A percentile compares a stretch with the other conserved stretches of the same genome.
Evolutionary conservation across 2,329 filamentous ascomycete genomes (phyloP).

Genomic region (Microdochium nivale): DNA sequence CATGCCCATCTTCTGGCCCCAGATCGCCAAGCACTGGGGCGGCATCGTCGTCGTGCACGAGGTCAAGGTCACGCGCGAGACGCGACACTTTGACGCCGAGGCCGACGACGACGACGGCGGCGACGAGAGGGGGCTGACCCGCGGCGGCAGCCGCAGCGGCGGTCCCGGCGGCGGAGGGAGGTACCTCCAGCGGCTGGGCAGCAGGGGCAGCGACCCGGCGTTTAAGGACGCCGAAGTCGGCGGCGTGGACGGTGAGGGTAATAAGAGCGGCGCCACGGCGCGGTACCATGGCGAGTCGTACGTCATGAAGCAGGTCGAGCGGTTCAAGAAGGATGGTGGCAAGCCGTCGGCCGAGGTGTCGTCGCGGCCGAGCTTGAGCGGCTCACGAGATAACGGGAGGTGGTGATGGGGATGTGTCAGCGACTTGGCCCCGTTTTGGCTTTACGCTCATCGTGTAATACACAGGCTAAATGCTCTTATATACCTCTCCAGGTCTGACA

Average conservation of each 20-base stretch:
- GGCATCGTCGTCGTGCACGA: neutral
- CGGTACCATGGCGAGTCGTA: neutral
- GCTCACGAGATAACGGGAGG: neutral
- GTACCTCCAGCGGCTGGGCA: neutral
- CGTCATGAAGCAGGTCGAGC: neutral
- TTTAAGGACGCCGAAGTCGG: neutral
- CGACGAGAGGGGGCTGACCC: neutral
- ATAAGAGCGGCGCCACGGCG: neutral
- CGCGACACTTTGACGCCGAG: neutral
- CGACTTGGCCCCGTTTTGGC: too few relatives aligned
- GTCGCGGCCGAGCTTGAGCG: neutral
- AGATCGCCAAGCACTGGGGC: neutral
- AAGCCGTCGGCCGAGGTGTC: neutral
- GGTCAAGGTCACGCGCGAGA: constrained; percentile 1
- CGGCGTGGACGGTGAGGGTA: neutral
- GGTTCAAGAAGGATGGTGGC: neutral
- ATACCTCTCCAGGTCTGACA: too few relatives aligned
- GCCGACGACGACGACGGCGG: neutral
- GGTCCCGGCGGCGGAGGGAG: neutral
- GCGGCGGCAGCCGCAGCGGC: too few relatives aligned
- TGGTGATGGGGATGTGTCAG: neutral
- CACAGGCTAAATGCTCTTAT: too few relatives aligned
- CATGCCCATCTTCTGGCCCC: constrained; percentile 1
- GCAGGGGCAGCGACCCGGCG: neutral
- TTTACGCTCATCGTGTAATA: too few relatives aligned